Conservation (phyloP, 2,329 filamentous ascomycete genomes). For the Hirsutella rhossiliensis region DNA sequence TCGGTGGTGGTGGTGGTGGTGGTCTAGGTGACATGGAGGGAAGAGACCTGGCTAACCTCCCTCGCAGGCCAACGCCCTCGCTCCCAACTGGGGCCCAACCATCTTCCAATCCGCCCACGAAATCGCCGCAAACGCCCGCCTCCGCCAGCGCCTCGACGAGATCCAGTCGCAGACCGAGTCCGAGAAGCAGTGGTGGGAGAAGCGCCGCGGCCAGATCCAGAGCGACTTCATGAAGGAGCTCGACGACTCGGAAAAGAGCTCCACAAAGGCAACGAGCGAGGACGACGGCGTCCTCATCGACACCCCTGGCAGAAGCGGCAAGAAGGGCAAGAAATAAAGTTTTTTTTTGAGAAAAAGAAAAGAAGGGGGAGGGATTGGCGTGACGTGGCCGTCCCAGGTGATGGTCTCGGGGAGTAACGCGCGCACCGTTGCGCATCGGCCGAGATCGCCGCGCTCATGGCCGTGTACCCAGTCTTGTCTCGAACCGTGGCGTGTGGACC, state of each 20-base stretch:
- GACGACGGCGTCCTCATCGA: slow-evolving; percentile 62
- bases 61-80: slow-evolving; percentile 74
- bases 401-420: too few species aligned
- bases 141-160: slow-evolving; percentile 64
- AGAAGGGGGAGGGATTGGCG: background rate
- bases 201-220: slow-evolving; percentile 61
- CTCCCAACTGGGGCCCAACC: slow-evolving; percentile 77
- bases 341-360: too few species aligned
- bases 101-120: slow-evolving; percentile 98
- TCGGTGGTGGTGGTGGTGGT: too few species aligned
- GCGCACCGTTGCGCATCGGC: too few species aligned
- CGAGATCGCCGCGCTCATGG: too few species aligned
- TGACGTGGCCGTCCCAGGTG: too few species aligned
- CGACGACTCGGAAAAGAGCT: slow-evolving; percentile 45
- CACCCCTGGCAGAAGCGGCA: slow-evolving; percentile 40
- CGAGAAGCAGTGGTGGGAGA: slow-evolving; percentile 90
- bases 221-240: slow-evolving; percentile 77
- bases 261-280: slow-evolving; percentile 22
- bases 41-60: too few species aligned
- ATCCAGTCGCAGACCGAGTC: slow-evolving; percentile 57
- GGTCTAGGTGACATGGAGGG: too few species aligned
- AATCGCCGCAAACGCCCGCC: slow-evolving; percentile 71
- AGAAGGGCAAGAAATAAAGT: slow-evolving; percentile 43
- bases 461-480: too few species aligned
- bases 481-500: too few species aligned